Evolutionary conservation across 441 rosid species (phyloP).

Genomic region (Croton laevigatus): DNA sequence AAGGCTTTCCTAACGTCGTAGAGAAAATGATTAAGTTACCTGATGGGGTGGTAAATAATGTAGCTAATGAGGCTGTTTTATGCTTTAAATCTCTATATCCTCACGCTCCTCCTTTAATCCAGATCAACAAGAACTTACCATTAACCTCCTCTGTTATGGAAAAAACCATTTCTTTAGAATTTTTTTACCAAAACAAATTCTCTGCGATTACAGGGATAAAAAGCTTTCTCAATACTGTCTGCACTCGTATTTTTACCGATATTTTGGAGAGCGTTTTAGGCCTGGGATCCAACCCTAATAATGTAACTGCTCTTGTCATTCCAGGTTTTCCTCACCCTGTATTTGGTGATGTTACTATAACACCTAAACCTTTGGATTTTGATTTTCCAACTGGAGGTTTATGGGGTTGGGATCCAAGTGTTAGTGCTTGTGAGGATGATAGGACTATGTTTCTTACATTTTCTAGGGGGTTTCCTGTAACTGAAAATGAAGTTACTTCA

Average conservation of each 20-base stretch:
- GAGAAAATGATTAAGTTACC: conserved; percentile 26
- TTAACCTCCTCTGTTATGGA: conserved; percentile 34
- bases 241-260: conserved; percentile 50
- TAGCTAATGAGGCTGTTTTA: conserved; percentile 45
- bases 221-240: conserved; percentile 40
- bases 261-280: conserved; percentile 33
- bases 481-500: conserved; percentile 39
- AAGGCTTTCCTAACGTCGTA: conserved; percentile 38
- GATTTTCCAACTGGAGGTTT: conserved; percentile 27
- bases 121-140: conserved; percentile 21
- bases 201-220: conserved; percentile 51
- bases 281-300: not conserved
- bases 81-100: conserved; percentile 35
- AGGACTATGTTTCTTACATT: conserved; percentile 69
- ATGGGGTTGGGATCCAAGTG: conserved; percentile 53
- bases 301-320: conserved; percentile 29
- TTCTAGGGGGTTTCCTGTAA: conserved; percentile 63
- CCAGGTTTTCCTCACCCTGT: conserved; percentile 64
- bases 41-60: conserved; percentile 27
- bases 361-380: conserved; percentile 22
- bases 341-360: conserved; percentile 42
- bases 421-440: conserved; percentile 42
- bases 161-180: conserved; percentile 26
- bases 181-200: conserved; percentile 39
- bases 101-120: not conserved